phyloP scores from a whole-genome alignment of 257 asterid genomes.

The Solanum sejunctum region DNA sequence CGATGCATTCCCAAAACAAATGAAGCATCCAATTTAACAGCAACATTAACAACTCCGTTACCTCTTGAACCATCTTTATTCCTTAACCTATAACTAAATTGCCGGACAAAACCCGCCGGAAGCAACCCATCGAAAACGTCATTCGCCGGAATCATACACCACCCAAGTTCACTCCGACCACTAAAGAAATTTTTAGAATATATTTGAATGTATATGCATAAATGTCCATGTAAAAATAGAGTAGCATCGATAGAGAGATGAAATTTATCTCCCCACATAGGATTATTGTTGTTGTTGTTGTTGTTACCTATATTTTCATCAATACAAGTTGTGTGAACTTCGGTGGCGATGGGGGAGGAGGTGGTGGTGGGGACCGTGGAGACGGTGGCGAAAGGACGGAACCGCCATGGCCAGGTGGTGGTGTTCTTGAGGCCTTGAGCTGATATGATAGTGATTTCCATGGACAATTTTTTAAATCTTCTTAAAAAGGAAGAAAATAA shows the following conservation, averaged over 20 bases:
- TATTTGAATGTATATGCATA: slow-evolving; percentile 22
- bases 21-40: slow-evolving; percentile 17
- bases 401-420: slow-evolving; percentile 6
- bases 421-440: slow-evolving; percentile 25
- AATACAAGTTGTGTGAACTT: slow-evolving; percentile 10
- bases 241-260: slow-evolving; percentile 10
- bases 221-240: slow-evolving; percentile 12
- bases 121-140: slow-evolving; percentile 13
- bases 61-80: slow-evolving; percentile 35
- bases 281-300: background rate
- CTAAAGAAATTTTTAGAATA: slow-evolving; percentile 18
- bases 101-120: slow-evolving; percentile 18
- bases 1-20: background rate
- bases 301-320: slow-evolving; percentile 19
- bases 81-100: slow-evolving; percentile 26
- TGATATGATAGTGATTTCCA: slow-evolving; percentile 36
- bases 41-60: slow-evolving; percentile 36
- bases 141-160: slow-evolving; percentile 35
- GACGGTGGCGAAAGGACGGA: slow-evolving; percentile 22
- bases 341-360: background rate
- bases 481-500: background rate
- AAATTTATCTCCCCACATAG: slow-evolving; percentile 38
- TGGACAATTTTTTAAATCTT: background rate
- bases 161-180: slow-evolving; percentile 31
- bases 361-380: background rate